Evolutionary conservation across 169 alveolate species (phyloP).

Genomic region (Toxoplasma gondii): DNA sequence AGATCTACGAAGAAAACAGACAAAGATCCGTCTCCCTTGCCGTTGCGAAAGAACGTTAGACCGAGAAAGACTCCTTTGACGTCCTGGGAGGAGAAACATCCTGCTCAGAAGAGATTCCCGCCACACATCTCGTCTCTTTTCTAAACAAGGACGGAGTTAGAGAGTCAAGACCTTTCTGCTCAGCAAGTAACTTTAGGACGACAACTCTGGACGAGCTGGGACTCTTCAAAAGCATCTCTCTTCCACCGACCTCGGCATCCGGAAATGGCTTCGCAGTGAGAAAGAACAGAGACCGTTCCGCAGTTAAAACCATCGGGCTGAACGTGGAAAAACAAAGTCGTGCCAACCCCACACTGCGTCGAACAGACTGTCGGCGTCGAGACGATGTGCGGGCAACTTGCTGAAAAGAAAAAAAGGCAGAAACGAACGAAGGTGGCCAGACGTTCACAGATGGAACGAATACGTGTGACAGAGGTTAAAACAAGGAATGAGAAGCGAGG

Average conservation of each 20-base stretch:
- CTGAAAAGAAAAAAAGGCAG: background rate
- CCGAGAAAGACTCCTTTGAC: too few species aligned
- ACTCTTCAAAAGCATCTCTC: too few species aligned
- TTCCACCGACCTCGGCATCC: constrained; percentile 4
- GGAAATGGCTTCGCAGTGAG: constrained; percentile 11
- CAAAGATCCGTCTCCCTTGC: background rate
- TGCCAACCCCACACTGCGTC: background rate
- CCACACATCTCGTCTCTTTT: too few species aligned
- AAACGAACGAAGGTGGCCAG: background rate
- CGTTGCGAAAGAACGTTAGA: too few species aligned
- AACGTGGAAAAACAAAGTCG: background rate
- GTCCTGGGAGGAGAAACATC: too few species aligned
- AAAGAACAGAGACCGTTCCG: background rate
- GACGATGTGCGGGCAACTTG: background rate
- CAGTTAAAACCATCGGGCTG: background rate
- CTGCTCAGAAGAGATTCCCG: too few species aligned
- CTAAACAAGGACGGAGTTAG: too few species aligned
- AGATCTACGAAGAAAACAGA: background rate
- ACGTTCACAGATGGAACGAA: background rate
- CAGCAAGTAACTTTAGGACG: too few species aligned
- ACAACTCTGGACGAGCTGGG: too few species aligned
- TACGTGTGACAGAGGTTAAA: background rate
- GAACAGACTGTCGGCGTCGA: background rate
- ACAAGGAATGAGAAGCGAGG: background rate
- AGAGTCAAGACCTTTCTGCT: too few species aligned